Conservation (phyloP, 2,329 filamentous ascomycete genomes). For the Cercospora sp. region DNA sequence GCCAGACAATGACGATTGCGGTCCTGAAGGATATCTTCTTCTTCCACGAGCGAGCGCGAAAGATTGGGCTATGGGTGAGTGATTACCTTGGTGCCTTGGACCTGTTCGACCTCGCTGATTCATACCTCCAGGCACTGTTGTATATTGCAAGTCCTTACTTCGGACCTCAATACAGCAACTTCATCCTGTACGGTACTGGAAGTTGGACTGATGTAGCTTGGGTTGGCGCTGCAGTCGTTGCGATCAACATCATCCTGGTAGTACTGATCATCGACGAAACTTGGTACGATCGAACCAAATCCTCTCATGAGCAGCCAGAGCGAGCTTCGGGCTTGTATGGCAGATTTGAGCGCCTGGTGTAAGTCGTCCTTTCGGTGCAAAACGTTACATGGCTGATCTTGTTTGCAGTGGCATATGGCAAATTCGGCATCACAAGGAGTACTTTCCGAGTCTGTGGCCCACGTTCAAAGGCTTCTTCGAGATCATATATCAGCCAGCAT, state of each 20-base stretch:
- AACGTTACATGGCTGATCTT: neutral
- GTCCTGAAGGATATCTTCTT: slow-evolving; percentile 29
- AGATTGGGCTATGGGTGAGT: slow-evolving; percentile 25
- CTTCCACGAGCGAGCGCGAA: slow-evolving; percentile 26
- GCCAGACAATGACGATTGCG: slow-evolving; percentile 9
- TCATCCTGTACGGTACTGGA: neutral
- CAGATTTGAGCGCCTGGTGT: neutral
- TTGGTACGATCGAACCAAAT: slow-evolving; percentile 13
- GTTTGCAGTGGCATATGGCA: slow-evolving; percentile 20
- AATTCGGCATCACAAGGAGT: slow-evolving; percentile 10
- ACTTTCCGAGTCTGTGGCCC: slow-evolving; percentile 2
- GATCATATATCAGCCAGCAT: neutral
- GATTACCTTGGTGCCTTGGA: neutral
- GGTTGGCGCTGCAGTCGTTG: neutral
- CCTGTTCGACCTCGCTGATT: neutral
- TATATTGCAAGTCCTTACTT: slow-evolving; percentile 11
- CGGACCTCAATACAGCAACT: neutral
- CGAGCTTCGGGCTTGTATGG: slow-evolving; percentile 13
- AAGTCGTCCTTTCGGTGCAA: neutral
- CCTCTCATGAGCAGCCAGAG: slow-evolving; percentile 11
- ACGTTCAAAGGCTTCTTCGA: neutral
- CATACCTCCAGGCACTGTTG: slow-evolving; percentile 15
- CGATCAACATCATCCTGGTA: neutral
- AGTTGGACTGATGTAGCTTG: slow-evolving; percentile 1
- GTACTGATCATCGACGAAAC: slow-evolving; percentile 21